These are phyloP conservation scores for Podila verticillata DNA, from an alignment of 192 early-diverging fungal species.

Conservation along the genomic window DNA sequence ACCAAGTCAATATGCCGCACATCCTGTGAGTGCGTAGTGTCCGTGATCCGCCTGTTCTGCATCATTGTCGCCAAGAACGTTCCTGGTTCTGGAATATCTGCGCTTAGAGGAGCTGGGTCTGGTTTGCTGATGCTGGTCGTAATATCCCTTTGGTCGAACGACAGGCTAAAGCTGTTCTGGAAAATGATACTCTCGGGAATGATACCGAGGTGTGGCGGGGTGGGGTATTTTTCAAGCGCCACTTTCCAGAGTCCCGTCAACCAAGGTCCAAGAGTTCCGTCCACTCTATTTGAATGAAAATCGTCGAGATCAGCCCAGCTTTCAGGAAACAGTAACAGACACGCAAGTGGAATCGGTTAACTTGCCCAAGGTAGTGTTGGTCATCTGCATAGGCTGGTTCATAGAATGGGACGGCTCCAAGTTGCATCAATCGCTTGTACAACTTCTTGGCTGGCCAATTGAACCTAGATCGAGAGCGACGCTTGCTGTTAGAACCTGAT, in stretches of 20 bases:
- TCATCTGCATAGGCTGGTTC: slow-evolving; percentile 91
- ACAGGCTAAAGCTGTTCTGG: slow-evolving; percentile 28
- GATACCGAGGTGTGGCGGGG: slow-evolving; percentile 61
- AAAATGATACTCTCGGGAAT: slow-evolving; percentile 64
- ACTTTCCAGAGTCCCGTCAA: slow-evolving; percentile 76
- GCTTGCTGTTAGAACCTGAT: background rate
- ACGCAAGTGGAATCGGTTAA: background rate
- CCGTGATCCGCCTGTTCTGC: slow-evolving; percentile 77
- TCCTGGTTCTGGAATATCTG: slow-evolving; percentile 25
- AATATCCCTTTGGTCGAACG: slow-evolving; percentile 7
- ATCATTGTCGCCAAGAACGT: slow-evolving; percentile 52
- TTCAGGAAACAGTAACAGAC: background rate
- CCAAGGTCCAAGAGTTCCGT: slow-evolving; percentile 94
- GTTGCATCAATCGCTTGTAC: slow-evolving; percentile 81
- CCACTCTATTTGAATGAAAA: slow-evolving; percentile 57
- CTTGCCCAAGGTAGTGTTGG: slow-evolving; percentile 91
- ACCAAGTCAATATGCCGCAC: slow-evolving; percentile 84
- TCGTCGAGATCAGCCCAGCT: background rate
- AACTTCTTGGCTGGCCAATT: slow-evolving; percentile 96
- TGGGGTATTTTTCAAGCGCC: slow-evolving; percentile 68
- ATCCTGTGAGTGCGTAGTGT: slow-evolving; percentile 89
- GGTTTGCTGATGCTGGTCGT: background rate
- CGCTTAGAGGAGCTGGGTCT: slow-evolving; percentile 8
- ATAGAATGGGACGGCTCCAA: slow-evolving; percentile 81
- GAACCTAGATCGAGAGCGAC: slow-evolving; percentile 65